Conservation (phyloP, 805 yeast species). For the Candida sonorensis region DNA sequence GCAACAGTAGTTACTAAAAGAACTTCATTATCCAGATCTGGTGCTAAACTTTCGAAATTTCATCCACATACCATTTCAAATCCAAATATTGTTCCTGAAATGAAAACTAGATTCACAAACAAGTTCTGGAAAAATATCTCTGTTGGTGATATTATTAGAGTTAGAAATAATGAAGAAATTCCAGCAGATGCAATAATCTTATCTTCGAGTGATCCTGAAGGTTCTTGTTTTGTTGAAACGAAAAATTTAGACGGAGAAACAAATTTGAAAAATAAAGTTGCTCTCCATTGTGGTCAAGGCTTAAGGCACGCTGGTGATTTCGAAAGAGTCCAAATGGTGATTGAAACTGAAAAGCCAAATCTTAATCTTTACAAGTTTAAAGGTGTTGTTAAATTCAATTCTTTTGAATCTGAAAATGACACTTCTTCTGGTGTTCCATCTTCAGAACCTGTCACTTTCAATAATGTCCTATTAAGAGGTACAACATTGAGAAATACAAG, state of each 20-base stretch:
- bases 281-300: slow-evolving; percentile 47
- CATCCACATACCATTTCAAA: slow-evolving; percentile 27
- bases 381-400: slow-evolving; percentile 54
- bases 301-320: slow-evolving; percentile 54
- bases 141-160: slow-evolving; percentile 69
- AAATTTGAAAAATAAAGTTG: slow-evolving; percentile 53
- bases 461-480: slow-evolving; percentile 66
- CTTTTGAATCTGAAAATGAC: slow-evolving; percentile 27
- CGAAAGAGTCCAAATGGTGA: slow-evolving; percentile 47
- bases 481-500: slow-evolving; percentile 66
- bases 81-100: slow-evolving; percentile 24
- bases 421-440: slow-evolving; percentile 23
- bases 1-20: slow-evolving; percentile 7
- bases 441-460: slow-evolving; percentile 56
- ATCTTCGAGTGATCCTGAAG: slow-evolving; percentile 62
- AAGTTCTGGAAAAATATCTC: slow-evolving; percentile 57
- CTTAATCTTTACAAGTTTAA: slow-evolving; percentile 56
- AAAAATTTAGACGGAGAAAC: slow-evolving; percentile 74
- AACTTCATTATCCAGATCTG: slow-evolving; percentile 9
- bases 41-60: slow-evolving; percentile 15
- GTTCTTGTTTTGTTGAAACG: slow-evolving; percentile 62
- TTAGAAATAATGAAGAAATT: slow-evolving; percentile 68
- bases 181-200: slow-evolving; percentile 69
- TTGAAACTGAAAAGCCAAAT: slow-evolving; percentile 72
- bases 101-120: slow-evolving; percentile 25